Base-by-base conservation (phyloP, 1,284 basidiomycete species). In the Puccinia polysora region DNA sequence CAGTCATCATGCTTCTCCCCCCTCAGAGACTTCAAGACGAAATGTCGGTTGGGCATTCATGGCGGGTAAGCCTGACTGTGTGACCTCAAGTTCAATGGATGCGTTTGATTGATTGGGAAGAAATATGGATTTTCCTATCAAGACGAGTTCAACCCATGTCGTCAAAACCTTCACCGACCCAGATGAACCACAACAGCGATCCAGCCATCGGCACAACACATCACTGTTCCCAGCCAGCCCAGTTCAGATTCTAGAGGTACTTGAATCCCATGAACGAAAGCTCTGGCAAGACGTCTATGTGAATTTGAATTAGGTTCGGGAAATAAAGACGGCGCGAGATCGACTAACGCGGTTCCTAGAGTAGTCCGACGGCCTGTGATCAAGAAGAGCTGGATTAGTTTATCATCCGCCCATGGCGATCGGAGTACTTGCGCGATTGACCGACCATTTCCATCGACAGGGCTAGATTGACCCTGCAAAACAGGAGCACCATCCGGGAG, bases 151-250 rank as follows among this genome's bases (percentile, higher is more conserved):
- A n/a, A n/a, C n/a, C n/a, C n/a, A n/a, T n/a, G n/a, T n/a, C n/a
- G n/a, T n/a, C n/a, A n/a, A 18, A 18, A 23, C 7, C 30, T 40
- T 50, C 45, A 70, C 59, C 50, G 69, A 28, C 59, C 69, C 7
- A 90, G 81, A 49, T 88, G 88, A 47, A 94, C 83, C 76, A 90
- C 92, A 63, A 95, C 84, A 76, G 89, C 88, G 30, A 96, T 83
- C 94, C 94, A 97, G 6, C 95, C 95, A 78, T 97, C 95, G 5
- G 91, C 90, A 10, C 92, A 91, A 14, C 88, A 85, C 80, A 97
- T 83, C 76, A 90, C 92, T 12, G 90, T 87, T 14, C 91, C 90
- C 14, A 97, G 80, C 94, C 94, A 97, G 1, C 88, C 91, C 78
- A 97, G 84, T 78, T 97, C 93, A 1, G 91, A 84, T 53, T 96